Evolutionary conservation across 2,329 filamentous ascomycete genomes (phyloP), one percentile per base, ranked within the genome.

Genomic region (Phialocephala sp.): DNA sequence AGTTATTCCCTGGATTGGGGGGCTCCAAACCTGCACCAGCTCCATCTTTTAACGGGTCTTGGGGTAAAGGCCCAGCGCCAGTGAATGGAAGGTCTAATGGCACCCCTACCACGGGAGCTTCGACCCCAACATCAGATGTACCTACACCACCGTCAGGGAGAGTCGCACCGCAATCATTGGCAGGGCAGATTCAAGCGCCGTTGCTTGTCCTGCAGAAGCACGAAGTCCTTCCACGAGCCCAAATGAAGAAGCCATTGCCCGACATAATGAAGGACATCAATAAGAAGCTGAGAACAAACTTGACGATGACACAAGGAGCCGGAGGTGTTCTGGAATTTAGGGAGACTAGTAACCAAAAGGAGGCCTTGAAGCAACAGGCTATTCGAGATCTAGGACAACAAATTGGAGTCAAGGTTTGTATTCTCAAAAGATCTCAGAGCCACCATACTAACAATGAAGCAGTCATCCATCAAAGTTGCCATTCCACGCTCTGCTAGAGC

Each of bases 211-310:
- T 90, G 62, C 88, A 91, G 9, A 86, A 89, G 55, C 90, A 70
- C 9, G 69, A 95, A 76, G 87, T 98, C 76, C 85, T 92, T 56
- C 89, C 92, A 20, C 87, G 90, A 52, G 83, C 82, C 66, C 89
- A 97, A 77, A 82, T 97, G 74, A 96, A 91, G 84, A 92, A 92
- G 72, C 92, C 94, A 8, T 84, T 97, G 60, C 83, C 88, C 37
- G 94, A 98, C 71, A 89, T 95, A 70, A 83, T 97, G 75, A 91
- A 92, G 77, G 93, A 97, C 71, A 92, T 98, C 80, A 97, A 97
- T 81, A 92, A 91, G 80, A 92, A 91, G 76, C 97, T 92, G 67
- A 93, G 94, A 77, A 93, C 94, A 65, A 92, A 88, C 72, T 87
- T 99, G 71, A 89, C 91, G 72, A 90, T 94, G 84, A 87, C 87